phyloP scores from a whole-genome alignment of 257 asterid species.

The Knoxia roxburghii region DNA sequence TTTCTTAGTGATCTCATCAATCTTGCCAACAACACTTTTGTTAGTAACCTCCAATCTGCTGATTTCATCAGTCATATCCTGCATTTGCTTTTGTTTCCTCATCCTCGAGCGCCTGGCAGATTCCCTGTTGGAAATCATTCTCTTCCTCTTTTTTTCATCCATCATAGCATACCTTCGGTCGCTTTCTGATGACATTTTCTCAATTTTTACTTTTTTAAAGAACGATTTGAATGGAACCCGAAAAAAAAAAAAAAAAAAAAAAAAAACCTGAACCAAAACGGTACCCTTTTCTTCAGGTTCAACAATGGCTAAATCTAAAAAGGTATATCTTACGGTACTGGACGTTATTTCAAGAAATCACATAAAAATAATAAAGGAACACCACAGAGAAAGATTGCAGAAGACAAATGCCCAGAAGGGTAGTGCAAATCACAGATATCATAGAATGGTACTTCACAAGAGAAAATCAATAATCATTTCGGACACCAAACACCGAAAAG shows the following conservation, averaged over 20 bases:
- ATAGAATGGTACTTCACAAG: conserved; percentile 23
- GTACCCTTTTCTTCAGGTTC: neutral
- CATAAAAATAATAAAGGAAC: conserved; percentile 70
- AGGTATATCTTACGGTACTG: neutral
- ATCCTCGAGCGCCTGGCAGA: conserved; percentile 40
- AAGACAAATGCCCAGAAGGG: conserved; percentile 24
- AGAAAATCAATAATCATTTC: conserved; percentile 14
- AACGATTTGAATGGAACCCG: too few relatives aligned
- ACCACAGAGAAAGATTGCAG: conserved; percentile 69
- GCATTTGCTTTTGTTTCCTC: conserved; percentile 43
- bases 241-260: too few relatives aligned
- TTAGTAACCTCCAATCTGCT: conserved; percentile 42
- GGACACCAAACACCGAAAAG: neutral
- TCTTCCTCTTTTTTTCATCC: conserved; percentile 49
- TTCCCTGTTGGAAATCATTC: conserved; percentile 48
- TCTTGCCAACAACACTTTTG: conserved; percentile 35
- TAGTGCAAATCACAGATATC: conserved; percentile 22
- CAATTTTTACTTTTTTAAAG: neutral
- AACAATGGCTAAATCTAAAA: neutral
- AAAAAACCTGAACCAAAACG: neutral
- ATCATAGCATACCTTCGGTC: conserved; percentile 30
- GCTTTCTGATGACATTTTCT: conserved; percentile 31
- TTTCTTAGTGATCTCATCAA: conserved; percentile 38
- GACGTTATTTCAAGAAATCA: conserved; percentile 34
- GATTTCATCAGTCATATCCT: conserved; percentile 42